Base-by-base conservation (phyloP, 768 basidiomycete genomes). In the Paxillus rubicundulus region DNA sequence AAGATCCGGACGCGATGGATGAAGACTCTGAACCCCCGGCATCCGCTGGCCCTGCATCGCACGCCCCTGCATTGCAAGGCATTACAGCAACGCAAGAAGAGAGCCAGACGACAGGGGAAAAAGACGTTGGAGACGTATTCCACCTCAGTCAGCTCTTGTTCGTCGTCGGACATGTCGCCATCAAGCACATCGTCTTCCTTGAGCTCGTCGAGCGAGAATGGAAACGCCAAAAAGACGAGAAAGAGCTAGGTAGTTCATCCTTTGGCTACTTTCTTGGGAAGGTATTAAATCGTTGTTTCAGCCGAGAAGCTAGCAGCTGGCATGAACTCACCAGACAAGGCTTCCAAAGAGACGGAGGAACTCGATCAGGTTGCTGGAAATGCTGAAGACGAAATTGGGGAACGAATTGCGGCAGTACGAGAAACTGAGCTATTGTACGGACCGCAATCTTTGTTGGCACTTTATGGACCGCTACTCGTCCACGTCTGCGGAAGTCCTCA, bases 361-460 rank as follows among this genome's bases (percentile, higher is more conserved):
- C 83, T 98, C 0, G 97, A 99, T 58, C 94, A 96, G 61, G 96
- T 98, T 9, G 93, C 89, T 8, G 97, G 97, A 6, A 96, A 95
- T 63, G 93, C 93, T 4, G 97, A 99, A 68, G 97, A 99, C 64
- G 97, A 99, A 62, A 96, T 98, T 59, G 97, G 94, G 13, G 97
- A 99, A 52, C 80, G 87, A 9, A 89, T 99, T 36, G 85, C 87
- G 2, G 80, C 74, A 2, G 82, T 97, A 49, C 77, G 93, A 28
- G 97, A 99, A 73, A 79, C 77, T 4, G 95, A 98, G 69, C 74
- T 98, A 43, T 73, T 98, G 13, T 93, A 91, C 58, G 92, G 94
- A 2, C 74, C 84, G 1, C 74, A 87, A 3, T 93, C 93, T 2
- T 71, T 99, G 43, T 70, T 99, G 47, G 84, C 88, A 1, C 64